These are phyloP conservation scores for Venturia nashicola DNA, from an alignment of 2,329 filamentous ascomycete species.

Conservation along the genomic window DNA sequence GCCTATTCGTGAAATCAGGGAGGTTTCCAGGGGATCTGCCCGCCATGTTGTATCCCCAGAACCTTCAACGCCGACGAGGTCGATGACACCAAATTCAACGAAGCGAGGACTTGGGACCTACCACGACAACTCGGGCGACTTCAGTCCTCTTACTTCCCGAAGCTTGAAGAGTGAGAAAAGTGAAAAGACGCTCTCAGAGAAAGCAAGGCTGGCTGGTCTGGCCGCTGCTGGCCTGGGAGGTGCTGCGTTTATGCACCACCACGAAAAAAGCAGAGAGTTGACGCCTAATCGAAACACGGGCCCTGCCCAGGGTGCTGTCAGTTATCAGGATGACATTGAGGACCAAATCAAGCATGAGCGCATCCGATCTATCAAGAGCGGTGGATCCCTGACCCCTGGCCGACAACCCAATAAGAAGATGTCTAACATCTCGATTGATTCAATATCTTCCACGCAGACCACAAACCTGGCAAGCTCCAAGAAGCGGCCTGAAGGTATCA, in stretches of 20 bases:
- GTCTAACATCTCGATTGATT: slow-evolving; percentile 48
- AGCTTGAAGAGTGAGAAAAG: slow-evolving; percentile 17
- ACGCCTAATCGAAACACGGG: slow-evolving; percentile 52
- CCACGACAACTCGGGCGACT: slow-evolving; percentile 46
- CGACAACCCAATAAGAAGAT: slow-evolving; percentile 40
- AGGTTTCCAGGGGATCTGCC: slow-evolving; percentile 48
- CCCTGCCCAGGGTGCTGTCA: slow-evolving; percentile 85
- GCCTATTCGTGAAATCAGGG: slow-evolving; percentile 33
- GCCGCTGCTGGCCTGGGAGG: slow-evolving; percentile 26
- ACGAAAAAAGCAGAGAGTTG: background rate
- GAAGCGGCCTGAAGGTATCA: slow-evolving; percentile 40
- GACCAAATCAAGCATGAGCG: slow-evolving; percentile 6
- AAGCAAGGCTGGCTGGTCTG: slow-evolving; percentile 23
- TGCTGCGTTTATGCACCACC: background rate
- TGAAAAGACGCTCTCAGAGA: slow-evolving; percentile 32
- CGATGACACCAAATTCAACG: slow-evolving; percentile 33
- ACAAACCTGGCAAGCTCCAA: slow-evolving; percentile 42
- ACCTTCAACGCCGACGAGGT: slow-evolving; percentile 51
- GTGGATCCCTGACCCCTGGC: slow-evolving; percentile 46
- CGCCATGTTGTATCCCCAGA: slow-evolving; percentile 43
- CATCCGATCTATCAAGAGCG: slow-evolving; percentile 32
- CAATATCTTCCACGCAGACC: slow-evolving; percentile 45
- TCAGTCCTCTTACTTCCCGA: slow-evolving; percentile 30
- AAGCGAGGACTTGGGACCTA: slow-evolving; percentile 52
- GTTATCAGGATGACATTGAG: slow-evolving; percentile 39